Evolutionary conservation across 257 asterid genomes (phyloP).

Genomic region (Solanum verrucosum): DNA sequence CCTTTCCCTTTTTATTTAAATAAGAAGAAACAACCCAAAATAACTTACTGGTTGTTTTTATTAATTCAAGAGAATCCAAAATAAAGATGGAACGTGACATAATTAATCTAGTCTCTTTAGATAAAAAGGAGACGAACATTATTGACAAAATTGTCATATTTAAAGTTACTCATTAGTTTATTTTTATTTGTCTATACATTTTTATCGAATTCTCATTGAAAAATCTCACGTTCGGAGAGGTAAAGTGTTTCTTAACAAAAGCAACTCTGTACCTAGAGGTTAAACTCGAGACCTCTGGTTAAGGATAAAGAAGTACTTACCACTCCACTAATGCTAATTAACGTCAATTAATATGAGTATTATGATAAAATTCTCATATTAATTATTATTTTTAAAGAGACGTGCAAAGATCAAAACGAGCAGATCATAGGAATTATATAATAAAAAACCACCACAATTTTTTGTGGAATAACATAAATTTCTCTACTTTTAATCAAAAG

Average conservation of each 20-base stretch:
- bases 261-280: background rate
- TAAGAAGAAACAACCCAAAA: background rate
- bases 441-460: background rate
- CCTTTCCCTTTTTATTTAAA: background rate
- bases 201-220: no score
- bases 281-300: no score
- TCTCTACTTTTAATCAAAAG: background rate
- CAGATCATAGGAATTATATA: background rate
- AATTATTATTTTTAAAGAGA: background rate
- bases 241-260: no score
- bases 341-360: background rate
- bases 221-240: background rate
- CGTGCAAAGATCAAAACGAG: background rate
- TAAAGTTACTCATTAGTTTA: background rate
- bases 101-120: background rate
- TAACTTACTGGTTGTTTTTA: background rate
- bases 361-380: background rate
- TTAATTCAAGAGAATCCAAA: background rate
- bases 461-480: background rate
- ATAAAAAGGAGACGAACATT: background rate
- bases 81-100: background rate
- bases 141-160: background rate
- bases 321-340: background rate
- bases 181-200: no score
- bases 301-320: background rate